These are phyloP conservation scores for Cryomyces minteri DNA, from an alignment of 495 filamentous ascomycete species.

Conservation along the genomic window DNA sequence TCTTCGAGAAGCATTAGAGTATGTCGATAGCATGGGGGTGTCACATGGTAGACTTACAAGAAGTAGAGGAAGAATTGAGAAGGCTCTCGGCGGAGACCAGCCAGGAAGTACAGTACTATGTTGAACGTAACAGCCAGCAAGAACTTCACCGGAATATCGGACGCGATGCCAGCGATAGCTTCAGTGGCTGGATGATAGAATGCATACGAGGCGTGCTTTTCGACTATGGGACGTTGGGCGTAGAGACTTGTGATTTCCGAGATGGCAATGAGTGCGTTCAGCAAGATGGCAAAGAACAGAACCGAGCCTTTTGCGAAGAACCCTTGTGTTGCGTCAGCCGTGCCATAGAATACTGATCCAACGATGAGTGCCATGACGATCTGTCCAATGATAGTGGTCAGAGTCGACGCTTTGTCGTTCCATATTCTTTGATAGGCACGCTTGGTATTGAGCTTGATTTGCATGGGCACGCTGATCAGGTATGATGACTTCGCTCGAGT, in stretches of 20 bases:
- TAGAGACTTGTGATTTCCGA: constrained; percentile 52
- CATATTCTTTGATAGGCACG: constrained; percentile 29
- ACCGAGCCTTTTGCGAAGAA: constrained; percentile 17
- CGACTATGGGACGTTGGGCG: constrained; percentile 73
- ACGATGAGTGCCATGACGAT: constrained; percentile 22
- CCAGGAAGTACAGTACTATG: constrained; percentile 67
- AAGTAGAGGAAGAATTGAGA: constrained; percentile 72
- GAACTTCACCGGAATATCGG: constrained; percentile 46
- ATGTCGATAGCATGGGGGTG: too few species aligned
- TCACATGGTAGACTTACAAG: constrained; percentile 31
- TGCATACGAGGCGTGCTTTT: constrained; percentile 73
- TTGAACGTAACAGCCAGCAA: constrained; percentile 36
- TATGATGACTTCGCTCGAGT: constrained; percentile 26
- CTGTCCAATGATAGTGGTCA: constrained; percentile 11
- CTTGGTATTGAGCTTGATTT: constrained; percentile 28
- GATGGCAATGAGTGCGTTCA: constrained; percentile 36
- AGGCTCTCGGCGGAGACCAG: constrained; percentile 52
- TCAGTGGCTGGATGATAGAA: constrained; percentile 80
- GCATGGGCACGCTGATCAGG: constrained; percentile 28
- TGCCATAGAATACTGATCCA: constrained; percentile 30
- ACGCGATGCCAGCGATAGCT: constrained; percentile 57
- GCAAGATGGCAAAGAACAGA: constrained; percentile 19
- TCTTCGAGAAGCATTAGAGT: constrained; percentile 6
- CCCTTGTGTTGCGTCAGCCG: constrained; percentile 20
- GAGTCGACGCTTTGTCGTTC: constrained; percentile 17